Conservation (phyloP, 331 rosid genomes). For the Rosa hybrid region DNA sequence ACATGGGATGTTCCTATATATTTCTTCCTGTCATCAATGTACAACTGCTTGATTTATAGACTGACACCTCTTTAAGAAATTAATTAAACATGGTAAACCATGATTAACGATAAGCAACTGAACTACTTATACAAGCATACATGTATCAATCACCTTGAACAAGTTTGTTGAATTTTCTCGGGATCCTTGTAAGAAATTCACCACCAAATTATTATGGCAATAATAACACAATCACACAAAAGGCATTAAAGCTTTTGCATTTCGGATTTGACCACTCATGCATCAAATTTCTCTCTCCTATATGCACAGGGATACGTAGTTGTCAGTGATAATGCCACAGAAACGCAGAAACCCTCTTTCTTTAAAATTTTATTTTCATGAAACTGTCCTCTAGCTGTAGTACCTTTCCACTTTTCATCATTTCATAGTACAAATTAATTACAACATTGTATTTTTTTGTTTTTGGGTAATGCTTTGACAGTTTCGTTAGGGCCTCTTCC, state of each 20-base stretch:
- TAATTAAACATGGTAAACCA: background rate
- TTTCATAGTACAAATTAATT: background rate
- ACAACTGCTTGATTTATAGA: background rate
- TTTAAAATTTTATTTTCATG: conserved; percentile 22
- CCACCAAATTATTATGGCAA: conserved; percentile 30
- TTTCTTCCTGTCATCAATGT: background rate
- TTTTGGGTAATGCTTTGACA: conserved; percentile 21
- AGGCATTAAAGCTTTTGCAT: conserved; percentile 25
- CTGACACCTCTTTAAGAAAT: background rate
- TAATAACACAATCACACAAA: conserved; percentile 39
- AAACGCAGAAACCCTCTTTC: conserved; percentile 38
- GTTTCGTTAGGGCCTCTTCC: conserved; percentile 30
- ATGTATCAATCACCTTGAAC: background rate
- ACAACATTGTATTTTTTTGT: background rate
- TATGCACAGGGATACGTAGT: conserved; percentile 34
- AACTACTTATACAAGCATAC: background rate
- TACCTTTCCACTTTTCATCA: background rate
- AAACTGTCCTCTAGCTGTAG: conserved; percentile 34
- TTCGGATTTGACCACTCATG: conserved; percentile 64
- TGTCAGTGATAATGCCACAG: conserved; percentile 55
- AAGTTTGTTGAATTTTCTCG: background rate
- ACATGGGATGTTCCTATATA: too few species aligned
- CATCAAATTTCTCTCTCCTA: conserved; percentile 31
- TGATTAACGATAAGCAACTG: background rate
- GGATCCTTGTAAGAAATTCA: conserved; percentile 11